These are phyloP conservation scores for Mycena alexandri DNA, from an alignment of 768 basidiomycete genomes.

Conservation along the genomic window DNA sequence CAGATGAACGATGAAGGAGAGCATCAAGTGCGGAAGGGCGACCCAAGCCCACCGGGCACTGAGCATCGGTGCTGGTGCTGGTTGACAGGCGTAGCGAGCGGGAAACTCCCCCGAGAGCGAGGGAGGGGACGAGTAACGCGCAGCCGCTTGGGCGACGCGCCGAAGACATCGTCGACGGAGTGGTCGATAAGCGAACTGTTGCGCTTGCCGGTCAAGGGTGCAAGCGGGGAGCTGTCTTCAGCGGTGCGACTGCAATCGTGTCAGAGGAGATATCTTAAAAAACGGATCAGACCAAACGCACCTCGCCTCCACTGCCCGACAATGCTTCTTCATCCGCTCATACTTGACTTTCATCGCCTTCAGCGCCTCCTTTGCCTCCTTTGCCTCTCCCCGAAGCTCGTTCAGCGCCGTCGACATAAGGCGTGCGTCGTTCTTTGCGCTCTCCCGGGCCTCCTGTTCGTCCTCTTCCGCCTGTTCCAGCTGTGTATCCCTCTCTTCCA, in stretches of 20 bases:
- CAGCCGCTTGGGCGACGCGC: slow-evolving; percentile 32
- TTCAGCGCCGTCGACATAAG: no score
- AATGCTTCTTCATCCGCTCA: slow-evolving; percentile 38
- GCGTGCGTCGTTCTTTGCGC: background rate
- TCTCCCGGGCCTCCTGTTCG: slow-evolving; percentile 4
- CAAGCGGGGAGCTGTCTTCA: background rate
- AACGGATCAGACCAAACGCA: no score
- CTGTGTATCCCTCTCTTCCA: slow-evolving; percentile 1
- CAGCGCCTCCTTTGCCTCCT: background rate
- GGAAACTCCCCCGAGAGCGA: slow-evolving; percentile 21
- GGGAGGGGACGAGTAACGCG: slow-evolving; percentile 36
- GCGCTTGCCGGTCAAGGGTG: slow-evolving; percentile 10
- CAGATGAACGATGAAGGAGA: background rate
- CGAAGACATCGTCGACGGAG: slow-evolving; percentile 9
- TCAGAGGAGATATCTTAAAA: background rate
- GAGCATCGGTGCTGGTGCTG: background rate
- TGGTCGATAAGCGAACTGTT: slow-evolving; percentile 24
- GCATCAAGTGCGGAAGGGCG: slow-evolving; percentile 12
- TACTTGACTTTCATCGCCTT: slow-evolving; percentile 35
- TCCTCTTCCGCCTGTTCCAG: slow-evolving; percentile 26
- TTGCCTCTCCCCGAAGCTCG: no score
- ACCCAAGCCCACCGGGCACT: slow-evolving; percentile 4
- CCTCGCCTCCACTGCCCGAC: slow-evolving; percentile 14
- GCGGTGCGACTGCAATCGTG: background rate
- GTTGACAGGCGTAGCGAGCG: slow-evolving; percentile 1